Conservation (phyloP, 2,329 filamentous ascomycete genomes). For the Xylariomycetidae sp. region DNA sequence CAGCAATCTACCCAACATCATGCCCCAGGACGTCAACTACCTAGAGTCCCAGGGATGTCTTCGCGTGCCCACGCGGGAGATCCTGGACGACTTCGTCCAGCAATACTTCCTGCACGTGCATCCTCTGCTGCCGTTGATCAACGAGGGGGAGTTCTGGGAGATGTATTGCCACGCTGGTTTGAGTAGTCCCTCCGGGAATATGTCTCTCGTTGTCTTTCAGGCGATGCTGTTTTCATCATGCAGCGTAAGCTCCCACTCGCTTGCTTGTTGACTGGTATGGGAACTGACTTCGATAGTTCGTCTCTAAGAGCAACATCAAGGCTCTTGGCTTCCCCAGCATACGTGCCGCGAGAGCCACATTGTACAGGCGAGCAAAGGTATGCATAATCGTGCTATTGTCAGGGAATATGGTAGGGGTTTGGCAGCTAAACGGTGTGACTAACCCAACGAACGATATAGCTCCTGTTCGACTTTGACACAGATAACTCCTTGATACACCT, state of each 20-base stretch:
- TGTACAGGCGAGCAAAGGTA: slow-evolving; percentile 41
- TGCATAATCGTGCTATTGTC: slow-evolving; percentile 1
- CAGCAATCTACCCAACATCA: slow-evolving; percentile 33
- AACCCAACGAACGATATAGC: slow-evolving; percentile 16
- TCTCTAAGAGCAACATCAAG: slow-evolving; percentile 34
- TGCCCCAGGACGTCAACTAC: slow-evolving; percentile 42
- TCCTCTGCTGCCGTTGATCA: slow-evolving; percentile 37
- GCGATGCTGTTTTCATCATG: slow-evolving; percentile 41
- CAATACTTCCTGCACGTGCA: slow-evolving; percentile 46
- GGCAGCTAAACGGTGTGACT: background rate
- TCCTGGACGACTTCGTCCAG: slow-evolving; percentile 43
- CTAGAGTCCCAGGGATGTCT: slow-evolving; percentile 42
- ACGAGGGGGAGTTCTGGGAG: slow-evolving; percentile 46
- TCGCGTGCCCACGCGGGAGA: slow-evolving; percentile 34
- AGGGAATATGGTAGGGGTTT: background rate
- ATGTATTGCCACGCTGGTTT: slow-evolving; percentile 29
- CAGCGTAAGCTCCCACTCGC: slow-evolving; percentile 24
- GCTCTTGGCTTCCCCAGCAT: slow-evolving; percentile 38
- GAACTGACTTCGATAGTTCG: slow-evolving; percentile 25
- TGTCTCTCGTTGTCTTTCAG: slow-evolving; percentile 42
- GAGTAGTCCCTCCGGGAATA: slow-evolving; percentile 17
- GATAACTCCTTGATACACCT: slow-evolving; percentile 37
- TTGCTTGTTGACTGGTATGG: background rate
- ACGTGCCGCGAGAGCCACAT: slow-evolving; percentile 36
- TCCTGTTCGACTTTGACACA: slow-evolving; percentile 40